phyloP scores from a whole-genome alignment of 2,329 filamentous ascomycete species.

The Gnomoniopsis sp. region DNA sequence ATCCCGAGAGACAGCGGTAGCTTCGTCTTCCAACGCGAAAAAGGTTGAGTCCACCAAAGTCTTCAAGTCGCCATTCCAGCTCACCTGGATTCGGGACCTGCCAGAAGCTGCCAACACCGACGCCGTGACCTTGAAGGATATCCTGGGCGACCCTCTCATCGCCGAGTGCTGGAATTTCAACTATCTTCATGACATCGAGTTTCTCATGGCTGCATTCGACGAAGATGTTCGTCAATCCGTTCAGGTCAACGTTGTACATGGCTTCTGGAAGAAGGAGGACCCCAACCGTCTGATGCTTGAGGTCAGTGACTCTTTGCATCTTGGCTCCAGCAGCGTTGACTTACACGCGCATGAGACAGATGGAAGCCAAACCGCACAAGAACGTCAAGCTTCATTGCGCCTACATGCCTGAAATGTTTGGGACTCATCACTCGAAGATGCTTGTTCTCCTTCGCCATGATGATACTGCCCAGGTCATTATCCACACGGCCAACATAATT shows the following conservation, averaged over 20 bases:
- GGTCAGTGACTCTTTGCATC: conserved; percentile 37
- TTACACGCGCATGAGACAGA: conserved; percentile 36
- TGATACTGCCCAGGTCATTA: conserved; percentile 71
- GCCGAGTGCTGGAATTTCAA: conserved; percentile 71
- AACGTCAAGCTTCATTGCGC: conserved; percentile 72
- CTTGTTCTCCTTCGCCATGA: conserved; percentile 78
- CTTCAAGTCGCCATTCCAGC: conserved; percentile 63
- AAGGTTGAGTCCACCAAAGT: not conserved
- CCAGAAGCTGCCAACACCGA: conserved; percentile 58
- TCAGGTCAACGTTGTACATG: conserved; percentile 55
- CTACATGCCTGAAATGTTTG: conserved; percentile 79
- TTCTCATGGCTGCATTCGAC: conserved; percentile 53
- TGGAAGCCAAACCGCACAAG: conserved; percentile 55
- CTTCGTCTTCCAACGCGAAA: not conserved
- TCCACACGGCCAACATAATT: conserved; percentile 94
- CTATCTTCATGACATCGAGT: conserved; percentile 58
- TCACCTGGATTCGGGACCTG: conserved; percentile 67
- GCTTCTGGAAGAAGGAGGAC: conserved; percentile 67
- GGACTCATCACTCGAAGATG: conserved; percentile 87
- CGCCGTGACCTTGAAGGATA: conserved; percentile 60
- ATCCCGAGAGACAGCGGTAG: not conserved
- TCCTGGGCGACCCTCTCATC: conserved; percentile 73
- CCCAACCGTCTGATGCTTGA: conserved; percentile 52
- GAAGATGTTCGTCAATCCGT: conserved; percentile 45
- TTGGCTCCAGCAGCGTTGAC: not conserved